A percentile compares a stretch with the other conserved stretches of the same genome.
Evolutionary conservation across 2,329 filamentous ascomycete species (phyloP).

Genomic region (Diplodia intermedia): DNA sequence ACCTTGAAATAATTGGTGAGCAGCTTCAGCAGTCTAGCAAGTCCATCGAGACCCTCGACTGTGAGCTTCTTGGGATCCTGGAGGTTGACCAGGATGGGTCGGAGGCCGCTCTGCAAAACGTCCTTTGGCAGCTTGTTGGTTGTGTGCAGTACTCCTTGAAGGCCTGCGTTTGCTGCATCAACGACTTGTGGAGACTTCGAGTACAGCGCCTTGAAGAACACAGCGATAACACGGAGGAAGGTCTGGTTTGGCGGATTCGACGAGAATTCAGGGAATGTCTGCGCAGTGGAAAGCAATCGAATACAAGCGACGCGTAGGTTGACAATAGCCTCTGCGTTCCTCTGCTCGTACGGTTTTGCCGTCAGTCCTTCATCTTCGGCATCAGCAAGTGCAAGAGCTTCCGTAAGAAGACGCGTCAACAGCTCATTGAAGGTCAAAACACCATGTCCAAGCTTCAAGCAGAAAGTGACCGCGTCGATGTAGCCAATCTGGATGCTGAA

Average conservation of each 20-base stretch:
- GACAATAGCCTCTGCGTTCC: slow-evolving; percentile 94
- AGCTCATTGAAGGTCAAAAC: slow-evolving; percentile 93
- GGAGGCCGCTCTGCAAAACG: slow-evolving; percentile 87
- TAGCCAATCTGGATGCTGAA: slow-evolving; percentile 97
- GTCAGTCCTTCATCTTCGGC: slow-evolving; percentile 92
- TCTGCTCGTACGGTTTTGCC: slow-evolving; percentile 86
- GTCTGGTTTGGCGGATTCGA: slow-evolving; percentile 72
- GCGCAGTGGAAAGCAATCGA: slow-evolving; percentile 88
- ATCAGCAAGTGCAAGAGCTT: slow-evolving; percentile 91
- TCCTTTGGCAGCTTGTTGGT: slow-evolving; percentile 95
- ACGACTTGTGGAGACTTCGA: slow-evolving; percentile 92
- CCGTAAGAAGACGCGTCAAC: slow-evolving; percentile 86
- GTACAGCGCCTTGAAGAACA: slow-evolving; percentile 98
- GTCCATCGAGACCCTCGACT: slow-evolving; percentile 86
- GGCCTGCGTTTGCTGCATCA: slow-evolving; percentile 87
- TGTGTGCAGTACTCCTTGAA: slow-evolving; percentile 85
- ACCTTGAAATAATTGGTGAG: slow-evolving; percentile 99
- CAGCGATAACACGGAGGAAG: slow-evolving; percentile 75
- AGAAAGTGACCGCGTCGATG: slow-evolving; percentile 96
- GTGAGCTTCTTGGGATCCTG: slow-evolving; percentile 91
- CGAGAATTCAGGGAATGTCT: slow-evolving; percentile 90
- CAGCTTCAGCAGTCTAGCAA: slow-evolving; percentile 86
- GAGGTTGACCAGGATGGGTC: slow-evolving; percentile 94
- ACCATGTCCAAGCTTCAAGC: slow-evolving; percentile 84
- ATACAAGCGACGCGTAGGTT: slow-evolving; percentile 92